Evolutionary conservation across 2,329 filamentous ascomycete species (phyloP).

Genomic region (Arachnomyces sp.): DNA sequence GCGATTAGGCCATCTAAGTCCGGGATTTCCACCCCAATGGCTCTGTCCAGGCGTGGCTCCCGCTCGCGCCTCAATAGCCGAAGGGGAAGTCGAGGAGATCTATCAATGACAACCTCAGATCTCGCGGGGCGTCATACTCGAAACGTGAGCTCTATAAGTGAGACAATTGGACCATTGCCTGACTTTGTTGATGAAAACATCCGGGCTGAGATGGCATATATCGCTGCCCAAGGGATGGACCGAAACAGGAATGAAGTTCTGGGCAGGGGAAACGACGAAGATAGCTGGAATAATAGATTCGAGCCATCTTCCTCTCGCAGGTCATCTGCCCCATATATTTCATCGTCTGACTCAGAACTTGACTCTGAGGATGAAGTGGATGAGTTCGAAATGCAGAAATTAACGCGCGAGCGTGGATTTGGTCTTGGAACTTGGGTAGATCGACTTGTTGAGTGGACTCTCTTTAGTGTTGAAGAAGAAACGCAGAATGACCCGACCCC

Average conservation of each 20-base stretch:
- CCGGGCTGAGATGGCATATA: slow-evolving; percentile 30
- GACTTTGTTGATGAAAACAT: slow-evolving; percentile 44
- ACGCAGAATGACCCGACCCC: slow-evolving; percentile 19
- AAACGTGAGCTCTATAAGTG: slow-evolving; percentile 14
- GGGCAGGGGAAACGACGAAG: no score
- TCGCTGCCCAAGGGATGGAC: slow-evolving; percentile 4
- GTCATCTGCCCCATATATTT: slow-evolving; percentile 11
- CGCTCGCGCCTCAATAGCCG: slow-evolving; percentile 26
- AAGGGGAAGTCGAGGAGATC: slow-evolving; percentile 25
- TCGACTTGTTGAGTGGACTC: slow-evolving; percentile 48
- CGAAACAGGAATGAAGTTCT: slow-evolving; percentile 11
- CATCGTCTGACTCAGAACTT: slow-evolving; percentile 20
- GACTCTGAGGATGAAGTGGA: slow-evolving; percentile 36
- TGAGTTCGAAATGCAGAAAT: slow-evolving; percentile 45
- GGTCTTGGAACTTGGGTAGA: slow-evolving; percentile 52
- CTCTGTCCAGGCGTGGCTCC: slow-evolving; percentile 24
- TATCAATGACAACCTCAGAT: slow-evolving; percentile 27
- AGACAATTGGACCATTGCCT: slow-evolving; percentile 23
- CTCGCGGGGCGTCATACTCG: slow-evolving; percentile 7
- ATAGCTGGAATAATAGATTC: slow-evolving; percentile 10
- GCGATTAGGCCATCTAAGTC: slow-evolving; percentile 12
- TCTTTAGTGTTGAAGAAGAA: slow-evolving; percentile 48
- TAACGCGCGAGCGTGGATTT: slow-evolving; percentile 45
- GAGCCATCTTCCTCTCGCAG: slow-evolving; percentile 14
- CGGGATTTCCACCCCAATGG: slow-evolving; percentile 28